Percentiles rank a stretch among this genome's conserved stretches.
Evolutionary conservation across 1,284 basidiomycete genomes (phyloP).

Genomic region (Stygiomarasmius scandens): DNA sequence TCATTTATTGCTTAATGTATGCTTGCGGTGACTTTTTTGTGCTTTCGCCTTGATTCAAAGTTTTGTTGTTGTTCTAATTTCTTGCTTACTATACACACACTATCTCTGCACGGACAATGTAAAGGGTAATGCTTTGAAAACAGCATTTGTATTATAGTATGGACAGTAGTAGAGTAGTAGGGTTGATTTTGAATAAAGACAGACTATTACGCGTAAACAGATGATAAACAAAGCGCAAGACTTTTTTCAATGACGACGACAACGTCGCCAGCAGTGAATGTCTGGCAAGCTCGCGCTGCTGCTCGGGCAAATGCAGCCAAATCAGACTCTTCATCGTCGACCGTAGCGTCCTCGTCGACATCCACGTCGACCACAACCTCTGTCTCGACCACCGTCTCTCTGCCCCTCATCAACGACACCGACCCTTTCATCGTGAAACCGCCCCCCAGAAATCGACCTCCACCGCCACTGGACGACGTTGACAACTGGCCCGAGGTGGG

Average conservation of each 20-base stretch:
- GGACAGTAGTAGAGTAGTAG: background rate
- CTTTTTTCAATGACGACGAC: background rate
- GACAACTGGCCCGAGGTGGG: background rate
- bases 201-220: background rate
- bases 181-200: too few relatives aligned
- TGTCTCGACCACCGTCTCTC: background rate
- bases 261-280: background rate
- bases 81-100: too few relatives aligned
- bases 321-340: background rate
- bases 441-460: background rate
- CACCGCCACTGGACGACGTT: background rate
- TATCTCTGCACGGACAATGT: too few relatives aligned
- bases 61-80: too few relatives aligned
- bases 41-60: background rate
- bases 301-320: background rate
- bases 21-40: background rate
- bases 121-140: too few relatives aligned
- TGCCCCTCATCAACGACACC: background rate
- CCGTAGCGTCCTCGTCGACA: background rate
- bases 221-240: background rate
- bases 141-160: background rate
- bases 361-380: constrained; percentile 5
- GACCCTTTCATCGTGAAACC: background rate
- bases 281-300: background rate
- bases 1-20: background rate